Evolutionary conservation across 768 basidiomycete species (phyloP).

Genomic region (Amanita inopinata): DNA sequence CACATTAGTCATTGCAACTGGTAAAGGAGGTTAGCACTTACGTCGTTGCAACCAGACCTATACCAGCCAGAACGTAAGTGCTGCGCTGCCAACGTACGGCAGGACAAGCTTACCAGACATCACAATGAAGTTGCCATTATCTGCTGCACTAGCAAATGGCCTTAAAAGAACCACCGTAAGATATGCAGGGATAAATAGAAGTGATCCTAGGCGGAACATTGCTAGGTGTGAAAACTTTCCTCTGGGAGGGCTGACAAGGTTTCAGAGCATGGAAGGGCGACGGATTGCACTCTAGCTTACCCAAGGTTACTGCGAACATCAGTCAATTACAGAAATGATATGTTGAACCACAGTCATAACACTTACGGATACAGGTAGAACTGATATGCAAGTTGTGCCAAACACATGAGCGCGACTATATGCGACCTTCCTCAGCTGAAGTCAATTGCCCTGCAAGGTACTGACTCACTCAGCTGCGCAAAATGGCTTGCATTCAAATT

Average conservation of each 20-base stretch:
- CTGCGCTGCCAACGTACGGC: not conserved
- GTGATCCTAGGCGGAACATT: slow-evolving; percentile 84
- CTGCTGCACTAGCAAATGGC: slow-evolving; percentile 55
- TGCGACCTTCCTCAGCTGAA: slow-evolving; percentile 8
- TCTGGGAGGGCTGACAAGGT: slow-evolving; percentile 54
- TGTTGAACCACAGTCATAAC: slow-evolving; percentile 14
- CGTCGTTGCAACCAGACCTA: slow-evolving; percentile 4
- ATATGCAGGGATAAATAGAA: slow-evolving; percentile 86
- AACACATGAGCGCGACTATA: slow-evolving; percentile 86
- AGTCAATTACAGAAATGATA: no score
- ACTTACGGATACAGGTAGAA: slow-evolving; percentile 84
- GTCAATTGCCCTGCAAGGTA: not conserved
- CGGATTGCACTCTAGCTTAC: slow-evolving; percentile 21
- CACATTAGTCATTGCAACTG: slow-evolving; percentile 3
- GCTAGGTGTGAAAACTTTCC: slow-evolving; percentile 76
- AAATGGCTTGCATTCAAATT: slow-evolving; percentile 89
- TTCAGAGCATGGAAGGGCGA: slow-evolving; percentile 3
- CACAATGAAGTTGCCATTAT: slow-evolving; percentile 66
- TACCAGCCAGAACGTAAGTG: not conserved
- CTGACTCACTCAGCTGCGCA: slow-evolving; percentile 71
- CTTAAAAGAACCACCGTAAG: slow-evolving; percentile 70
- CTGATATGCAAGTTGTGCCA: slow-evolving; percentile 89
- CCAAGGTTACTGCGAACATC: slow-evolving; percentile 52
- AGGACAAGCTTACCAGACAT: slow-evolving; percentile 56
- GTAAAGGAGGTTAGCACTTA: slow-evolving; percentile 8